Percentiles rank a stretch among this genome's conserved stretches.
Evolutionary conservation across 2,329 filamentous ascomycete genomes (phyloP).

Genomic region (Lasiodiplodia theobromae): DNA sequence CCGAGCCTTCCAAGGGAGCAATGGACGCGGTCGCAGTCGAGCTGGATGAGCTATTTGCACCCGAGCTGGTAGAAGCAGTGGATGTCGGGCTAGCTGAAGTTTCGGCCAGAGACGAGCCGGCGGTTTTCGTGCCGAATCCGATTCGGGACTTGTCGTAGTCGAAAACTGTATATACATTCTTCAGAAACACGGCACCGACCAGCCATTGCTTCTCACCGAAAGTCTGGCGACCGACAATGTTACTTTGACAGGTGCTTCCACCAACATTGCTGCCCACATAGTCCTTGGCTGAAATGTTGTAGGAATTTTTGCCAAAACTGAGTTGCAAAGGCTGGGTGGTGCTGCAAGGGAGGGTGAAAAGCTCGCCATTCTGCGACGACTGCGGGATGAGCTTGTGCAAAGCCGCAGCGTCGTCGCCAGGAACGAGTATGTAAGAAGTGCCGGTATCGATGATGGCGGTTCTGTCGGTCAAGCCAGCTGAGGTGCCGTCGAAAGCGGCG

Average conservation of each 20-base stretch:
- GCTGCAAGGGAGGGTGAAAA: slow-evolving; percentile 77
- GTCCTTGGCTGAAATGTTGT: slow-evolving; percentile 72
- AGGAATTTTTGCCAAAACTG: slow-evolving; percentile 71
- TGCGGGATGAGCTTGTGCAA: slow-evolving; percentile 71
- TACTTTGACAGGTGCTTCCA: slow-evolving; percentile 64
- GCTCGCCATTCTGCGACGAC: slow-evolving; percentile 63
- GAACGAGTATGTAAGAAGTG: slow-evolving; percentile 80
- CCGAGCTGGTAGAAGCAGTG: neutral
- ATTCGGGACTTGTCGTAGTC: slow-evolving; percentile 74
- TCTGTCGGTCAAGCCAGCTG: slow-evolving; percentile 54
- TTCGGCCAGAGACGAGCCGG: slow-evolving; percentile 21
- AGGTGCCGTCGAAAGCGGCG: slow-evolving; percentile 66
- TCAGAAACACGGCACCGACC: slow-evolving; percentile 84
- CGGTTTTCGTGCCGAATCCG: slow-evolving; percentile 53
- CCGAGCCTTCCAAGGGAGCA: neutral
- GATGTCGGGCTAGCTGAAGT: slow-evolving; percentile 12
- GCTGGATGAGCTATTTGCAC: neutral
- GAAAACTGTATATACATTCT: slow-evolving; percentile 88
- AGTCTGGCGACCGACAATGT: slow-evolving; percentile 75
- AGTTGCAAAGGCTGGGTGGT: slow-evolving; percentile 68
- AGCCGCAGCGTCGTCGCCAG: slow-evolving; percentile 68
- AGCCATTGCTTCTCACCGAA: slow-evolving; percentile 72
- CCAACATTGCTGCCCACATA: slow-evolving; percentile 65
- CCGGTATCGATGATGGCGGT: slow-evolving; percentile 83
- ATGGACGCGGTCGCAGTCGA: neutral